phyloP scores from a whole-genome alignment of 2,329 filamentous ascomycete genomes.

The Colletotrichum karsti region DNA sequence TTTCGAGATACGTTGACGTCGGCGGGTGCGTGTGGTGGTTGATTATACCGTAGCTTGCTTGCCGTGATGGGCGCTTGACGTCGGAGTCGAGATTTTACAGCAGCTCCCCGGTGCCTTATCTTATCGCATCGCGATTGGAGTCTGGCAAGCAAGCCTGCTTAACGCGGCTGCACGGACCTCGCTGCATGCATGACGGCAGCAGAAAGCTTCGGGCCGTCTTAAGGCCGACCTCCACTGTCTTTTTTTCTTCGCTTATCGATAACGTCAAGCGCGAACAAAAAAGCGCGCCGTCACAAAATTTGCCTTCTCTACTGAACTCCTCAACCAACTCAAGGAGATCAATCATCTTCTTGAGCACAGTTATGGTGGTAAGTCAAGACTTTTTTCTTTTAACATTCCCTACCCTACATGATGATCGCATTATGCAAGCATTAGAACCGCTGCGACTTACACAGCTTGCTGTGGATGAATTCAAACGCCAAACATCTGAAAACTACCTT shows the following conservation, averaged over 20 bases:
- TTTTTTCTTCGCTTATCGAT: constrained; percentile 15
- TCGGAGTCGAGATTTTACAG: constrained; percentile 31
- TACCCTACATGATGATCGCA: constrained; percentile 43
- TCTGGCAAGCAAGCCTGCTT: neutral
- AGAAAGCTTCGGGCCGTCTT: constrained; percentile 7
- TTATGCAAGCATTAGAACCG: constrained; percentile 51
- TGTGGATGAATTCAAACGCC: constrained; percentile 53
- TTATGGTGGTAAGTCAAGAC: constrained; percentile 22
- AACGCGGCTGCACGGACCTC: neutral
- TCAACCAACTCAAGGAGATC: constrained; percentile 19
- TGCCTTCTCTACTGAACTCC: neutral
- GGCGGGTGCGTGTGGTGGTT: neutral
- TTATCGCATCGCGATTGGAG: constrained; percentile 23
- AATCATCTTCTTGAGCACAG: constrained; percentile 19
- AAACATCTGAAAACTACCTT: constrained; percentile 43
- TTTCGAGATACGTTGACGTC: neutral
- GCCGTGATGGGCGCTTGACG: constrained; percentile 3
- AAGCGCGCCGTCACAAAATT: constrained; percentile 8
- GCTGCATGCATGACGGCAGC: neutral
- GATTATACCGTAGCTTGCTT: constrained; percentile 2
- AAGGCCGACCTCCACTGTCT: neutral
- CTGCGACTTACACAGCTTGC: constrained; percentile 58
- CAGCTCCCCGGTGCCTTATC: constrained; percentile 6
- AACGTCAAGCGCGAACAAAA: constrained; percentile 9
- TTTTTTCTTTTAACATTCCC: neutral